Evolutionary conservation across 2,329 filamentous ascomycete species (phyloP), one percentile per base, ranked within the genome.

Genomic region (Penicillium sp.): DNA sequence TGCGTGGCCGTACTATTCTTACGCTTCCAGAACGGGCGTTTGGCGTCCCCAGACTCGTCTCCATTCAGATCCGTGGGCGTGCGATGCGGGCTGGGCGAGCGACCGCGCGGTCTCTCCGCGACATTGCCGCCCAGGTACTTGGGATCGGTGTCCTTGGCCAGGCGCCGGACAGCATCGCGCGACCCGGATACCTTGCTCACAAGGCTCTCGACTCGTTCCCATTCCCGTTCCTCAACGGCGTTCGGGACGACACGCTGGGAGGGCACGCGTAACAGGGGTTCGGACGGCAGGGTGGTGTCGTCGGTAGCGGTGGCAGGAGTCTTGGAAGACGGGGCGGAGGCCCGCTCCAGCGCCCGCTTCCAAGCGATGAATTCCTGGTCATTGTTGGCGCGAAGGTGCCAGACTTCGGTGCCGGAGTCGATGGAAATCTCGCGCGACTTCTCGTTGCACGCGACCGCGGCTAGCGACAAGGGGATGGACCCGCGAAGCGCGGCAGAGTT

Each of bases 381-480:
- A 59, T 87, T 95, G 43, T 79, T 81, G 3, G 93, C 88, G 61
- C 84, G 84, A 28, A 98, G 75, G 71, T 97, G 93, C 93, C 93
- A 98, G 26, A 98, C 83, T 69, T 98, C 93, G 2, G 93, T 90
- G 1, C 93, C 93, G 0, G 93, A 97, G 66, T 98, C 93, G 50
- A 98, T 91, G 35, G 86, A 95, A 46, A 98, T 95, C 68, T 97
- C 91, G 55, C 89, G 81, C 33, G 87, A 82, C 62, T 87, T 82
- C 66, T 93, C 88, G 64, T 95, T 90, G 7, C 88, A 88, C 3
- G 90, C 87, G 52, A 98, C 86, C 4, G 88, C 93, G 15, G 93
- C 93, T 45, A 98, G 73, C 24, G 88, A 93, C 7, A 98, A 76
- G 0, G 93, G 93, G 45, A 98, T 93, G 6, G 93, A 88, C n/a